These are phyloP conservation scores for Cucumis hystrix DNA, from an alignment of 306 rosid genomes.

Conservation along the genomic window DNA sequence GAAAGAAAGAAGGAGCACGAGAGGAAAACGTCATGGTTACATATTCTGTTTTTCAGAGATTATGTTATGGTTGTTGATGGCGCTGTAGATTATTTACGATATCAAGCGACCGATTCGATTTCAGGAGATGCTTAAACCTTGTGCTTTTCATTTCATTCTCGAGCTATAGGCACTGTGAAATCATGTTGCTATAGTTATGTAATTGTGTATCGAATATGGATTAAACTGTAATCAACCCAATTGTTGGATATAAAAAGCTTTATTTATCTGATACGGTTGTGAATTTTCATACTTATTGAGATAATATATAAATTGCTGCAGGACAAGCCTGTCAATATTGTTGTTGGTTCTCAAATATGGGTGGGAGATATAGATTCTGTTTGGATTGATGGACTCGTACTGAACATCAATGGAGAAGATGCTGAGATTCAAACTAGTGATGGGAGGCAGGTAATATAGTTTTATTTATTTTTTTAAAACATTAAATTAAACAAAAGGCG, in stretches of 20 bases:
- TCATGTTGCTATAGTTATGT: background rate
- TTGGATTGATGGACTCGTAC: constrained; percentile 73
- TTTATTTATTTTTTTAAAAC: background rate
- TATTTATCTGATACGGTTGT: background rate
- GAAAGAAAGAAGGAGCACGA: background rate
- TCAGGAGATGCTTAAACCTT: no score
- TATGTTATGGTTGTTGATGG: background rate
- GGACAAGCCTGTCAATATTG: constrained; percentile 53
- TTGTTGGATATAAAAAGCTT: background rate
- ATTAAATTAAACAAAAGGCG: background rate
- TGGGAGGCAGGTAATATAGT: constrained; percentile 41
- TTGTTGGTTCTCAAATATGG: constrained; percentile 77
- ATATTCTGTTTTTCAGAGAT: background rate
- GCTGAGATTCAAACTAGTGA: constrained; percentile 62
- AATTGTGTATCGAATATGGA: background rate
- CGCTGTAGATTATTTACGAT: background rate
- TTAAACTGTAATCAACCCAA: background rate
- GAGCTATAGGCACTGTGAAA: no score
- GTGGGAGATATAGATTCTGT: constrained; percentile 56
- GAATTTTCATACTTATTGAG: background rate
- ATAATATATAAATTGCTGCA: constrained; percentile 19
- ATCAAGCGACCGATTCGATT: no score
- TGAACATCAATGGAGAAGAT: constrained; percentile 56
- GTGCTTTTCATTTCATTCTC: no score
- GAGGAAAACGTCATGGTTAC: background rate